Evolutionary conservation across 352 stramenopile genomes (phyloP).

Genomic region (Blastocystis sp.): DNA sequence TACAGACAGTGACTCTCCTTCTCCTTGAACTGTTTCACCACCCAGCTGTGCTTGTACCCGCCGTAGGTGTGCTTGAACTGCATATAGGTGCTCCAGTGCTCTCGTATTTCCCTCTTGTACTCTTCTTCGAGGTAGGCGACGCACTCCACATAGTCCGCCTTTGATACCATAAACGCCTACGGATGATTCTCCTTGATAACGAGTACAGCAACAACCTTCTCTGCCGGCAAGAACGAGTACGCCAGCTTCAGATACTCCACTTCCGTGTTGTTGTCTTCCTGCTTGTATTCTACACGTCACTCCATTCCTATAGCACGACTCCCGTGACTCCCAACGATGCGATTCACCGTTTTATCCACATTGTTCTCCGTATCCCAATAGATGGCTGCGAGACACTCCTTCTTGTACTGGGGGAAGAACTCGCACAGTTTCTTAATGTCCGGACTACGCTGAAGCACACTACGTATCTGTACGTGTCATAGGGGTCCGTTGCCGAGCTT

Average conservation of each 20-base stretch:
- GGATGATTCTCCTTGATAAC: not conserved
- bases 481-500: not conserved
- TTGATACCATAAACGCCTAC: not conserved
- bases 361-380: conserved; percentile 51
- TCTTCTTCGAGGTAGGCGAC: conserved; percentile 26
- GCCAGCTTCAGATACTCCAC: conserved; percentile 51
- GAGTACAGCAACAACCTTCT: not conserved
- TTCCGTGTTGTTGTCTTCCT: not conserved
- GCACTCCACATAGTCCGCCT: conserved; percentile 24
- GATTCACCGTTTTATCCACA: conserved; percentile 54
- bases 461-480: not conserved
- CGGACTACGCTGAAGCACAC: not conserved
- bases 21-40: not conserved
- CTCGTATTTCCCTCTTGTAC: not conserved
- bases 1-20: not conserved
- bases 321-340: conserved; percentile 13
- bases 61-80: conserved; percentile 27
- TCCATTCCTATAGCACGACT: not conserved
- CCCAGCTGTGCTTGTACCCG: conserved; percentile 31
- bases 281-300: conserved; percentile 14
- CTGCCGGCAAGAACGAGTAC: conserved; percentile 42
- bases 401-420: conserved; percentile 12
- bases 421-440: conserved; percentile 43
- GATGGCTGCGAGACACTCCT: not conserved
- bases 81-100: not conserved